A percentile compares a stretch with the other conserved stretches of the same genome.
Evolutionary conservation across 352 stramenopile genomes (phyloP).

Genomic region (Phytopythium oedochilum): DNA sequence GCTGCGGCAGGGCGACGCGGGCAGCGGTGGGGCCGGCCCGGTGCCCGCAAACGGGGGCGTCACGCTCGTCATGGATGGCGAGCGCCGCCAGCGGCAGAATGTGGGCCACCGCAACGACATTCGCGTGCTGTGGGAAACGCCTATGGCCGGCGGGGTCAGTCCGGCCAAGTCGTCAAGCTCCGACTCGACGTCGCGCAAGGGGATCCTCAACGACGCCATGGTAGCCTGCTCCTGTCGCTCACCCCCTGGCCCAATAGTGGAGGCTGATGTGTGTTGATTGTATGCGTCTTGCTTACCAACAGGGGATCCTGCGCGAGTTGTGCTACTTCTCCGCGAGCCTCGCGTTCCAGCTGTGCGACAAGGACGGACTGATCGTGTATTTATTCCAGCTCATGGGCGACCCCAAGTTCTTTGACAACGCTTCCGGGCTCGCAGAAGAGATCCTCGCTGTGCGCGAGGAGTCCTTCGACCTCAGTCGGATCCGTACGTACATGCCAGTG

Average conservation of each 20-base stretch:
- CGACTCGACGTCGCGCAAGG: conserved; percentile 42
- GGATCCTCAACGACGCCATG: conserved; percentile 74
- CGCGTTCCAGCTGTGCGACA: conserved; percentile 64
- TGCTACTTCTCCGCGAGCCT: conserved; percentile 76
- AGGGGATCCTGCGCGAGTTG: conserved; percentile 72
- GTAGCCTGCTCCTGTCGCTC: conserved; percentile 5
- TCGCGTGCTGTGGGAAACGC: conserved; percentile 50
- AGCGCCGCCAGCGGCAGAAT: conserved; percentile 19
- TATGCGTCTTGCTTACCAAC: not conserved
- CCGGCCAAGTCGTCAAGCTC: conserved; percentile 28
- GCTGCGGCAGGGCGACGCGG: conserved; percentile 52
- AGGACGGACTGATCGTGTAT: conserved; percentile 88
- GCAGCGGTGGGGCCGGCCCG: conserved; percentile 1
- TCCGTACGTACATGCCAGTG: conserved; percentile 48
- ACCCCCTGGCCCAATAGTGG: not conserved
- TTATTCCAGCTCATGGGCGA: conserved; percentile 93
- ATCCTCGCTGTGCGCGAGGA: conserved; percentile 87
- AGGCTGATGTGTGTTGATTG: not conserved
- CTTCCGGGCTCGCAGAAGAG: conserved; percentile 90
- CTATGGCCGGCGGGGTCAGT: conserved; percentile 23
- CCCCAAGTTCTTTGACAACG: conserved; percentile 88
- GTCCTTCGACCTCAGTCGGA: conserved; percentile 70
- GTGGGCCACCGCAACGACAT: conserved; percentile 40
- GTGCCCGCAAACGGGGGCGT: conserved; percentile 16
- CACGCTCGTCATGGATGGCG: conserved; percentile 29